A percentile compares a stretch with the other conserved stretches of the same genome.
These are phyloP conservation scores for Boletus patriciae DNA, from an alignment of 768 basidiomycete species.

Conservation along the genomic window DNA sequence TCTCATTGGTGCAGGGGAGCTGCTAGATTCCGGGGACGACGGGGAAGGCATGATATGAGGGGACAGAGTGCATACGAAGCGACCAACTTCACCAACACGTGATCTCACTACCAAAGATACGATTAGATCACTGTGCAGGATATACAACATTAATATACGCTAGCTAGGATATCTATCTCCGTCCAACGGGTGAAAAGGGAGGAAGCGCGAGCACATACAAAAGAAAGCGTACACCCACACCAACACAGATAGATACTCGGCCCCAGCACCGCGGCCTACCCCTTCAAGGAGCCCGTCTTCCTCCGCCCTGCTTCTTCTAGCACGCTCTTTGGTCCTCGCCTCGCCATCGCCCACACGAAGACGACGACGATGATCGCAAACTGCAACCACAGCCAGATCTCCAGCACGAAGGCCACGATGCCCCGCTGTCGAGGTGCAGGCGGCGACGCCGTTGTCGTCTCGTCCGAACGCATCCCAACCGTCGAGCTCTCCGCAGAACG, in stretches of 20 bases:
- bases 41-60: conserved; percentile 15
- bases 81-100: conserved; percentile 2
- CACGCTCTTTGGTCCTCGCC: conserved; percentile 70
- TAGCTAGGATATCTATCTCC: conserved; percentile 21
- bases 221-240: conserved; percentile 3
- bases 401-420: conserved; percentile 52
- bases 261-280: not conserved
- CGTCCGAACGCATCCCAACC: not conserved
- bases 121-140: conserved; percentile 16
- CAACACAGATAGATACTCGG: conserved; percentile 6
- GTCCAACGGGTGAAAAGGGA: conserved; percentile 2
- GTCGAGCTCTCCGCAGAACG: not conserved
- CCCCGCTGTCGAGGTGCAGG: conserved; percentile 31
- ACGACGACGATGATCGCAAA: conserved; percentile 71
- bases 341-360: conserved; percentile 81
- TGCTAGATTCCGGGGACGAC: conserved; percentile 34
- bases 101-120: not conserved
- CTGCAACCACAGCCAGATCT: conserved; percentile 85
- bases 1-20: conserved; percentile 25
- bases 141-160: conserved; percentile 26
- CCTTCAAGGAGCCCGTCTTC: conserved; percentile 21
- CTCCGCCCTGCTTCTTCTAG: conserved; percentile 45
- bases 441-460: conserved; percentile 11
- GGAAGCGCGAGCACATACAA: not conserved
- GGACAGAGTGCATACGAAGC: too few relatives aligned